Evolutionary conservation across 2,329 filamentous ascomycete genomes (phyloP).

Genomic region (Ascochyta lentis): DNA sequence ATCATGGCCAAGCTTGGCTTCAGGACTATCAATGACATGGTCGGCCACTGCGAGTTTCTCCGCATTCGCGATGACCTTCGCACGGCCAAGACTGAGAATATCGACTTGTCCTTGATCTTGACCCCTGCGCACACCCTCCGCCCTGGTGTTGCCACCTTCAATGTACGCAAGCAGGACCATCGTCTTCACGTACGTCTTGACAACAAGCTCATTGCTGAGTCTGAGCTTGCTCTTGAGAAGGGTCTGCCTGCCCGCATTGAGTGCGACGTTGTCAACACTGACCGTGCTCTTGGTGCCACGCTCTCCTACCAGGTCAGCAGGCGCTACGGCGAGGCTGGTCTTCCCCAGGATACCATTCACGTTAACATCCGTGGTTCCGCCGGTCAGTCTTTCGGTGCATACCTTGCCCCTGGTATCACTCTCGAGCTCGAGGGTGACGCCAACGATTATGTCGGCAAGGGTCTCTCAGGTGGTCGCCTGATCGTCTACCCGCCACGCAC

Average conservation of each 20-base stretch:
- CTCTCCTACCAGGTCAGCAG: conserved; percentile 96
- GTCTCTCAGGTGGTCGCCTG: conserved; percentile 87
- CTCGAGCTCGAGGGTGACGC: conserved; percentile 93
- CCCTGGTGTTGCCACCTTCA: conserved; percentile 94
- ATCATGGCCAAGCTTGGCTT: conserved; percentile 97
- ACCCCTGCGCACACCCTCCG: conserved; percentile 96
- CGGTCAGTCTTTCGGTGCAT: conserved; percentile 95
- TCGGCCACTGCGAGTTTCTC: conserved; percentile 86
- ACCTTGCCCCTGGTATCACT: conserved; percentile 89
- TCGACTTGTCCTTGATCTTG: conserved; percentile 89
- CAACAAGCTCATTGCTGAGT: conserved; percentile 96
- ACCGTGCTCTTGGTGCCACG: conserved; percentile 90
- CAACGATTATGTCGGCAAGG: conserved; percentile 98
- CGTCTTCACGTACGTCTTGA: conserved; percentile 90
- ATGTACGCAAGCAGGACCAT: conserved; percentile 97
- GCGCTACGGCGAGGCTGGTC: conserved; percentile 84
- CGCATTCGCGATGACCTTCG: conserved; percentile 87
- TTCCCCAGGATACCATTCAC: conserved; percentile 92
- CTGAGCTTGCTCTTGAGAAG: conserved; percentile 92
- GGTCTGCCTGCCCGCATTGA: conserved; percentile 91
- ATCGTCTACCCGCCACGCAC: conserved; percentile 92
- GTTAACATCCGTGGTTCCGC: conserved; percentile 96
- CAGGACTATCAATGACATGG: conserved; percentile 97
- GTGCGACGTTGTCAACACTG: conserved; percentile 95
- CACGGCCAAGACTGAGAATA: conserved; percentile 87